Conservation (phyloP, 257 asterid genomes). For the Jacaranda mimosifolia region DNA sequence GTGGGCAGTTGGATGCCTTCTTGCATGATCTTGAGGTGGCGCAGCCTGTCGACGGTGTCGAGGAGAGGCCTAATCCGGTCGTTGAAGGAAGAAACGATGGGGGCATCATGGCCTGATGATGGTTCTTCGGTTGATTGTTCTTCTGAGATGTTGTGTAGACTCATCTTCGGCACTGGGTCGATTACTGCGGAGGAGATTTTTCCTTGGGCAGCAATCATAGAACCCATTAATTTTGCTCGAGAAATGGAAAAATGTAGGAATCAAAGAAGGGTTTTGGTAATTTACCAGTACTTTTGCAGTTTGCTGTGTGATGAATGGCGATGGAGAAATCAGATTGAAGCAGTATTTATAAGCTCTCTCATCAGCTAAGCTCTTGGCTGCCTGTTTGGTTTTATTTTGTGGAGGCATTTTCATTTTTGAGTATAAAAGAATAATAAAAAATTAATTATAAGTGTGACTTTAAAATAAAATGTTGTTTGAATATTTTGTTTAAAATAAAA, state of each 20-base stretch:
- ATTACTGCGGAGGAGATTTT: not conserved
- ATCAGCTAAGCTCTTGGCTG: no score
- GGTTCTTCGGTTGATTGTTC: not conserved
- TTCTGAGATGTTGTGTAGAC: not conserved
- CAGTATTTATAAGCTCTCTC: not conserved
- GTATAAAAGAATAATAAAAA: no score
- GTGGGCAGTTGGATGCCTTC: conserved; percentile 59
- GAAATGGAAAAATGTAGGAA: no score
- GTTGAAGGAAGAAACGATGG: conserved; percentile 46
- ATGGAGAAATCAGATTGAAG: not conserved
- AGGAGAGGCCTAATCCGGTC: conserved; percentile 42
- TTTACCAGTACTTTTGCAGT: not conserved
- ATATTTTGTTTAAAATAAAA: no score
- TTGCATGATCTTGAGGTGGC: conserved; percentile 48
- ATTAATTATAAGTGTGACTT: no score
- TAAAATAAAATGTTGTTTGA: no score
- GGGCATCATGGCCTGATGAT: conserved; percentile 25
- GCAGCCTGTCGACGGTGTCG: conserved; percentile 47
- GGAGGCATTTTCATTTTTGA: no score
- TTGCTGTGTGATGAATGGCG: not conserved
- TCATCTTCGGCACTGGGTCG: not conserved
- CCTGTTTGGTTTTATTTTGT: no score
- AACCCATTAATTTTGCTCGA: not conserved
- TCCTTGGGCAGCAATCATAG: not conserved
- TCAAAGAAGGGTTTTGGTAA: not conserved